phyloP scores from a whole-genome alignment of 2,329 filamentous ascomycete genomes.

The Neopestalotiopsis clavispora region DNA sequence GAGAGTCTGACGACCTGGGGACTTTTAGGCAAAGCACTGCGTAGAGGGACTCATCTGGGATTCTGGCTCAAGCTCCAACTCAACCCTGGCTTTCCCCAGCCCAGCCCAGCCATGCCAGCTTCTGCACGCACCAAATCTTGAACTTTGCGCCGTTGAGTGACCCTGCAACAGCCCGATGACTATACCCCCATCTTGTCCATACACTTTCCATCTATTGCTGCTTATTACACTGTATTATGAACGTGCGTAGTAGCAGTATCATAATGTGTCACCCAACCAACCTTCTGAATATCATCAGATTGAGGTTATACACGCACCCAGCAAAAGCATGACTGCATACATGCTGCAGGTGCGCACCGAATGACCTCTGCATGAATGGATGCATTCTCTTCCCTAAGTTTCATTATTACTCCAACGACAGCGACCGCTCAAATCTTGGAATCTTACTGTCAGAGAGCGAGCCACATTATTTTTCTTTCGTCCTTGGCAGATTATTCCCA shows the following conservation, averaged over 20 bases:
- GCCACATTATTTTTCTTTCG: not conserved
- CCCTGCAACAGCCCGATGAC: not conserved
- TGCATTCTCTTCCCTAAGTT: no score
- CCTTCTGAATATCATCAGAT: not conserved
- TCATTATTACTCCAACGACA: no score
- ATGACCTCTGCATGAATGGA: not conserved
- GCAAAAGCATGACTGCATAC: slow-evolving; percentile 1
- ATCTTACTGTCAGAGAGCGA: no score
- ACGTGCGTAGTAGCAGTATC: not conserved
- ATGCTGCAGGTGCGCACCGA: not conserved
- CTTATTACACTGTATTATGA: not conserved
- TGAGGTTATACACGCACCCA: not conserved
- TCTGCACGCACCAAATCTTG: not conserved
- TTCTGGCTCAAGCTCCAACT: not conserved
- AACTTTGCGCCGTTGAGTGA: not conserved
- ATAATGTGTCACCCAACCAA: not conserved
- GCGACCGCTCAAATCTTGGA: no score
- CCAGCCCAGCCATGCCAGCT: not conserved
- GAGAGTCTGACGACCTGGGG: no score
- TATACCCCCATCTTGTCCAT: not conserved
- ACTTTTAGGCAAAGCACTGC: no score
- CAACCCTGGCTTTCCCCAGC: not conserved
- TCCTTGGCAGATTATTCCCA: not conserved
- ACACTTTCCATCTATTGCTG: not conserved
- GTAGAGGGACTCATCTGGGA: not conserved